phyloP scores from a whole-genome alignment of 768 basidiomycete genomes.

The Tricholoma terreum region DNA sequence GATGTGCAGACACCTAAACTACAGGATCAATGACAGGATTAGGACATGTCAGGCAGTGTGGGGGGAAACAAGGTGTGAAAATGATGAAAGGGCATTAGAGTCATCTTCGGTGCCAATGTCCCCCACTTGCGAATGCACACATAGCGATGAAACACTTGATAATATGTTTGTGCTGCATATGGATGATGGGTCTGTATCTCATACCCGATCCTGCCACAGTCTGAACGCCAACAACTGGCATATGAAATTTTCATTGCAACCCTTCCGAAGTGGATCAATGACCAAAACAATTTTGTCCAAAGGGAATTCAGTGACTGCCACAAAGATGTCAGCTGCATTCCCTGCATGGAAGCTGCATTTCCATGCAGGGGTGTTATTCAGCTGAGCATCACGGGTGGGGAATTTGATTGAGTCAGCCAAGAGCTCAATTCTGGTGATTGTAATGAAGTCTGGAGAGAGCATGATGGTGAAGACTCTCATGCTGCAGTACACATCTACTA shows the following conservation, averaged over 20 bases:
- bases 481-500: conserved; percentile 95
- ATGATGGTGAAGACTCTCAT: conserved; percentile 85
- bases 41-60: no score
- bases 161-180: no score
- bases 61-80: no score
- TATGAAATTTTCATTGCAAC: conserved; percentile 80
- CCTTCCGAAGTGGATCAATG: conserved; percentile 93
- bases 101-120: conserved; percentile 76
- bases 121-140: conserved; percentile 89
- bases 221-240: conserved; percentile 72
- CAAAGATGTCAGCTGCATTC: conserved; percentile 86
- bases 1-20: no score
- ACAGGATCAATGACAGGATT: no score
- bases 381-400: conserved; percentile 61
- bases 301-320: conserved; percentile 62
- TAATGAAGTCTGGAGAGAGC: conserved; percentile 69
- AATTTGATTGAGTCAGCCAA: conserved; percentile 65
- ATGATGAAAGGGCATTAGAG: no score
- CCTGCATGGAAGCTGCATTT: conserved; percentile 74
- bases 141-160: no score
- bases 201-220: no score
- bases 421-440: conserved; percentile 86
- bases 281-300: conserved; percentile 63
- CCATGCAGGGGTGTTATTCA: conserved; percentile 55
- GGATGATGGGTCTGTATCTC: no score